phyloP scores from a whole-genome alignment of 2,329 filamentous ascomycete species.

The Pseudocercospora crystallina region DNA sequence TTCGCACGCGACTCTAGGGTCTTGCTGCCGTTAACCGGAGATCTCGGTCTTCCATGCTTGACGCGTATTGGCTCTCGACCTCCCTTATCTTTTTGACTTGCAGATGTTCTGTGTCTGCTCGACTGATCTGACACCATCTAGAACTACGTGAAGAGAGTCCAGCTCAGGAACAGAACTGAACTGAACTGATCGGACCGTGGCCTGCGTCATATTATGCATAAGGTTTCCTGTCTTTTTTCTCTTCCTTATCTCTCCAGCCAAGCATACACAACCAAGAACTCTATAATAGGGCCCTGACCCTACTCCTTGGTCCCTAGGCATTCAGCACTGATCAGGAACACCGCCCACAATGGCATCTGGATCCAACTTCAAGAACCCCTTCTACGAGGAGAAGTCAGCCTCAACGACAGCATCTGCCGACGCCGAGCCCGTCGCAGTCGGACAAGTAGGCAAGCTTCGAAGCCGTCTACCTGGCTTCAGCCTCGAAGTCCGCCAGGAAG shows the following conservation, averaged over 20 bases:
- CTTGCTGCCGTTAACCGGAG: neutral
- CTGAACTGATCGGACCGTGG: too few relatives aligned
- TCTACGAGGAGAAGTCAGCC: constrained; percentile 23
- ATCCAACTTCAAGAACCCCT: constrained; percentile 8
- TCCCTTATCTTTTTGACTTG: too few relatives aligned
- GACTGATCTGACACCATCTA: too few relatives aligned
- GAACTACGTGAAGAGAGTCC: too few relatives aligned
- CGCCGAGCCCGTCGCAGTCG: constrained; percentile 24
- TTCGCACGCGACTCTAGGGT: neutral
- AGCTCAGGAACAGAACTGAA: too few relatives aligned
- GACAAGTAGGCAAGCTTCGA: constrained; percentile 27
- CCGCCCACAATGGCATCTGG: constrained; percentile 11
- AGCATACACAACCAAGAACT: neutral
- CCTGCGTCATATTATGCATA: too few relatives aligned
- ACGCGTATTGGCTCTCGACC: neutral
- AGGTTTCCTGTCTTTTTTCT: too few relatives aligned
- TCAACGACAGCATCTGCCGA: constrained; percentile 27
- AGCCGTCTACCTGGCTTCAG: constrained; percentile 32
- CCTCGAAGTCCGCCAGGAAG: constrained; percentile 35
- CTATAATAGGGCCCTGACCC: neutral
- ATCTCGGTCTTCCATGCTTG: neutral
- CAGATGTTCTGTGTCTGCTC: too few relatives aligned
- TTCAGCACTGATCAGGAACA: neutral
- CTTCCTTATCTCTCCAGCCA: neutral
- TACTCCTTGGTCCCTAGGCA: neutral